Conservation (phyloP, 2,329 filamentous ascomycete species). For the Thielaviopsis cerberus region DNA sequence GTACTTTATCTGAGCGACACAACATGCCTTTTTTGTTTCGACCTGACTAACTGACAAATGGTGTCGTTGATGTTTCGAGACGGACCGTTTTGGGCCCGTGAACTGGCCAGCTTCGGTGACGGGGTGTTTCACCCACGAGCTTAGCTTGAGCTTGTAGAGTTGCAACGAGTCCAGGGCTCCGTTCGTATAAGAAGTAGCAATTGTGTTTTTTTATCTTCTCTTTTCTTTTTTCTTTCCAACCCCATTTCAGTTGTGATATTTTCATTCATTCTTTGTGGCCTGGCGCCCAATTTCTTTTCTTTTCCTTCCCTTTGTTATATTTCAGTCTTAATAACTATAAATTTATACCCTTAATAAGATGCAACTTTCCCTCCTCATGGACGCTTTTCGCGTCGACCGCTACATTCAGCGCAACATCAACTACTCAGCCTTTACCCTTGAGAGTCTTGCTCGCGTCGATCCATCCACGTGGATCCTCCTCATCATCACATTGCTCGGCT, state of each 20-base stretch:
- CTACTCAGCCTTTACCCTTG: conserved; percentile 5
- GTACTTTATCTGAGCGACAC: background rate
- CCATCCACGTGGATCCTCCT: conserved; percentile 22
- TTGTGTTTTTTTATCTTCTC: background rate
- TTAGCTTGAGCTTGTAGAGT: too few relatives aligned
- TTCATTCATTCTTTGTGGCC: background rate
- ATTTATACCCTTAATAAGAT: background rate
- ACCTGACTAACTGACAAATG: background rate
- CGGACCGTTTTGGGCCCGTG: background rate
- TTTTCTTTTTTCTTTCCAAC: background rate
- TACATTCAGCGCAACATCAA: conserved; percentile 6
- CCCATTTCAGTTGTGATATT: background rate
- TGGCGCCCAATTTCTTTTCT: background rate
- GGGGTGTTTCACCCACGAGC: too few relatives aligned
- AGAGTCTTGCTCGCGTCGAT: conserved; percentile 17
- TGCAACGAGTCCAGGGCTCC: too few relatives aligned
- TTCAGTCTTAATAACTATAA: background rate
- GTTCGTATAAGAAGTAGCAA: background rate
- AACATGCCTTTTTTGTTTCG: background rate
- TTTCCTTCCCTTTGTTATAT: background rate
- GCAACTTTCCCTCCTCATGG: background rate
- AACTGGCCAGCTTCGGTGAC: background rate
- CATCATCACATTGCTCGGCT: conserved; percentile 27
- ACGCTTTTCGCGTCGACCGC: conserved; percentile 8
- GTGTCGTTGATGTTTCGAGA: background rate